A percentile compares a stretch with the other conserved stretches of the same genome.
These are phyloP conservation scores for Fusarium sp. DNA, from an alignment of 2,329 filamentous ascomycete species.

Conservation along the genomic window DNA sequence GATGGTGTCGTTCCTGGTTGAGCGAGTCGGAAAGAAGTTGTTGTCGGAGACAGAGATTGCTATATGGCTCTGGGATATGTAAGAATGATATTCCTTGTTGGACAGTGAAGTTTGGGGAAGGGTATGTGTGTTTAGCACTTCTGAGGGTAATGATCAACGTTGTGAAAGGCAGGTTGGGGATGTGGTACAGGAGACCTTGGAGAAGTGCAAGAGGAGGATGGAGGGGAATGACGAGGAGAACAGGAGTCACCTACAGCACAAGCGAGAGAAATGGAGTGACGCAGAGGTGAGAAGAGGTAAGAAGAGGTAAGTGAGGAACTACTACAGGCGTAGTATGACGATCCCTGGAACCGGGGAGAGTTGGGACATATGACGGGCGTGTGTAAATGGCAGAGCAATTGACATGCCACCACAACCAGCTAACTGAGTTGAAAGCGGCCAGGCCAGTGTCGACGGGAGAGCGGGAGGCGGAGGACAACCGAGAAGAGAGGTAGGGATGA, in stretches of 20 bases:
- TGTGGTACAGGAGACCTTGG: neutral
- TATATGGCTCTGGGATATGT: neutral
- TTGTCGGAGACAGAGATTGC: neutral
- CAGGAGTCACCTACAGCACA: constrained; percentile 36
- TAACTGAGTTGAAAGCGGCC: constrained; percentile 17
- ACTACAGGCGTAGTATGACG: constrained; percentile 14
- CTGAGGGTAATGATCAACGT: neutral
- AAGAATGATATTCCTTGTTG: neutral
- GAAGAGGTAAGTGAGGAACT: constrained; percentile 6
- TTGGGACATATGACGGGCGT: constrained; percentile 21
- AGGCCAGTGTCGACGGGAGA: constrained; percentile 13
- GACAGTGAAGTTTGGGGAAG: neutral
- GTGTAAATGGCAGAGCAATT: constrained; percentile 22
- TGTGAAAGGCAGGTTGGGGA: neutral
- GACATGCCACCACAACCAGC: constrained; percentile 29
- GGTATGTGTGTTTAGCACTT: neutral
- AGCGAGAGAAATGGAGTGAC: constrained; percentile 19
- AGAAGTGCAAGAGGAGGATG: neutral
- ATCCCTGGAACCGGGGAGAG: constrained; percentile 14
- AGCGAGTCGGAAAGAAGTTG: neutral
- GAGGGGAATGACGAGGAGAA: constrained; percentile 16
- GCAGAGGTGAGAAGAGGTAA: constrained; percentile 5
- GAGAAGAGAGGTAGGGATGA: constrained; percentile 12
- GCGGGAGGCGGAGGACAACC: constrained; percentile 8
- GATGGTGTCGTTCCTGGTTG: neutral